A percentile compares a stretch with the other conserved stretches of the same genome.
Evolutionary conservation across 2,329 filamentous ascomycete species (phyloP).

Genomic region (Hymenoscyphus occultus): DNA sequence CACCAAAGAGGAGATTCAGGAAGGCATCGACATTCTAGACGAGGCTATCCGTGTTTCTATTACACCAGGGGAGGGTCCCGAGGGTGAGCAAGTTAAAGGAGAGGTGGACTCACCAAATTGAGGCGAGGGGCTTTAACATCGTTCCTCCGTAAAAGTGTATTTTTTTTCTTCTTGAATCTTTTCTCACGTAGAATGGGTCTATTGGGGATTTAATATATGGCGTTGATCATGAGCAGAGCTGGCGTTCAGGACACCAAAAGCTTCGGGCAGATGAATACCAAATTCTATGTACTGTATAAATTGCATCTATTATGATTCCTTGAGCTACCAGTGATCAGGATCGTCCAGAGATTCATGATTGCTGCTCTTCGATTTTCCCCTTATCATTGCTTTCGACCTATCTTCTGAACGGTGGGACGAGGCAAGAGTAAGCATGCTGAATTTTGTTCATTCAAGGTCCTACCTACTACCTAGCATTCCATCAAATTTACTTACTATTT

Average conservation of each 20-base stretch:
- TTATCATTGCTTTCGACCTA: too few relatives aligned
- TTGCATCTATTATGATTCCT: too few relatives aligned
- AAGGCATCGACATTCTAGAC: slow-evolving; percentile 73
- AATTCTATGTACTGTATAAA: neutral
- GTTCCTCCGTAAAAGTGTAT: neutral
- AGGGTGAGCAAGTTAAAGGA: slow-evolving; percentile 25
- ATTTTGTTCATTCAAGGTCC: too few relatives aligned
- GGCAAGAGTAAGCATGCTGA: too few relatives aligned
- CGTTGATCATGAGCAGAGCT: neutral
- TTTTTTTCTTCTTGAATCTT: neutral
- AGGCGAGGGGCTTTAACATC: neutral
- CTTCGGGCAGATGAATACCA: slow-evolving; percentile 1
- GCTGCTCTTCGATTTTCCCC: too few relatives aligned
- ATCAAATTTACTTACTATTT: too few relatives aligned
- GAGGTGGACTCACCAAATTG: slow-evolving; percentile 32
- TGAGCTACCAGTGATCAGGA: too few relatives aligned
- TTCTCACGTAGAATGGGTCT: neutral
- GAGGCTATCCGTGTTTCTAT: slow-evolving; percentile 50
- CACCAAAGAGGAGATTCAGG: slow-evolving; percentile 73
- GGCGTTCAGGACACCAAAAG: neutral
- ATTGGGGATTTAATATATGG: neutral
- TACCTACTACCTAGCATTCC: too few relatives aligned
- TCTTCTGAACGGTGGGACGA: too few relatives aligned
- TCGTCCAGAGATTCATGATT: too few relatives aligned
- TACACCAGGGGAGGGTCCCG: slow-evolving; percentile 16